Base-by-base conservation (phyloP, 441 rosid species). In the Sinapis alba region DNA sequence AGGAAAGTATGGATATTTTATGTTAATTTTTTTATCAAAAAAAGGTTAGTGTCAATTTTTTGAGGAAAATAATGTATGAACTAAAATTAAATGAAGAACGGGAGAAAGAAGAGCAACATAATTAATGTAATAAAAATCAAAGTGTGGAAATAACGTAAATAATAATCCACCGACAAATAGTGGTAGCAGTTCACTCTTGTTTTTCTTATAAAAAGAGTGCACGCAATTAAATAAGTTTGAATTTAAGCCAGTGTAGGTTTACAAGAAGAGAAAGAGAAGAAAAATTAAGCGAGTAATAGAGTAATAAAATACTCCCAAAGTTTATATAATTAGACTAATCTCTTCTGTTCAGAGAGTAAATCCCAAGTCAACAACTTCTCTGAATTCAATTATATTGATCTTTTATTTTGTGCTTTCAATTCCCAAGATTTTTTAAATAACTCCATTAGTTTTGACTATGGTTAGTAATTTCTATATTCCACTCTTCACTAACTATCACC, bases 151-250 rank as follows among this genome's bases (percentile, higher is more conserved):
- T 45, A 45, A n/a, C 0, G 70, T 15, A 43, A 65, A 30, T 56
- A 12, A 59, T 24, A 47, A 65, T 30, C 69, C 81, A 78, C 81
- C 81, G 81, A 78, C 81, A 78, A 57, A 60, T 38, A 78, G 69
- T 60, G 77, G 81, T 19, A 72, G 77, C 59, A 77, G 72, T 71
- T 76, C 41, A 77, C 4, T 11, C 51, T 45, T 45, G 21, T 50
- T 50, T 50, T 27, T 45, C 51, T n/a, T 45, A 15, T 45, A 15
- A 45, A 45, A 45, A 45, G 64, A 56, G 54, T 10, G 68, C 69
- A 60, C 62, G 69, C 63, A 65, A 50, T 65, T 34, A 57, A 45
- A 36, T 71, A 36, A 24, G 47, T 32, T 77, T 54, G 41, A 54
- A 43, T 69, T 54, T 69, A 70, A 63, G 79, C 20, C 30, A 62